phyloP scores from a whole-genome alignment of 768 basidiomycete species.

The Suillus sp. region DNA sequence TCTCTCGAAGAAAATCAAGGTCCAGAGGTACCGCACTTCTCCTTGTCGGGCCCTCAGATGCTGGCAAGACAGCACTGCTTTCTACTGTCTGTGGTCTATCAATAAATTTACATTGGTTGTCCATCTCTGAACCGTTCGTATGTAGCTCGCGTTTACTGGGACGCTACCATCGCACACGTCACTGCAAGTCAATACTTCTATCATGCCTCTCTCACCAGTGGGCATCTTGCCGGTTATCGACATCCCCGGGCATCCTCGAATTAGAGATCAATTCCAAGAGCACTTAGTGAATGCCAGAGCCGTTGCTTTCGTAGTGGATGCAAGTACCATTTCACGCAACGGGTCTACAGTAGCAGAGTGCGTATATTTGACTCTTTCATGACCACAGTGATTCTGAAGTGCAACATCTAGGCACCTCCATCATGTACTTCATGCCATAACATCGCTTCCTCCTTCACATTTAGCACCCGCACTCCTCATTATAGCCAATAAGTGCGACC shows the following conservation, averaged over 20 bases:
- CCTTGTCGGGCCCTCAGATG: conserved; percentile 73
- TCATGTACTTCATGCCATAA: conserved; percentile 64
- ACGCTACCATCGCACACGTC: conserved; percentile 74
- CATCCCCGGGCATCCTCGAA: conserved; percentile 83
- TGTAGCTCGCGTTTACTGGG: conserved; percentile 66
- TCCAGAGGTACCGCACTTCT: conserved; percentile 63
- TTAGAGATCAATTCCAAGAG: conserved; percentile 73
- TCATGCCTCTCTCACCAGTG: conserved; percentile 44
- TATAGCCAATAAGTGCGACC: conserved; percentile 77
- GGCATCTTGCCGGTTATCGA: conserved; percentile 63
- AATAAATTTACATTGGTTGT: conserved; percentile 13
- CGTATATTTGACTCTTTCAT: conserved; percentile 31
- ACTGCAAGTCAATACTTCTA: conserved; percentile 67
- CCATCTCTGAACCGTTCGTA: conserved; percentile 10
- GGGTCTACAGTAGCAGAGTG: conserved; percentile 79
- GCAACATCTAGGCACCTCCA: conserved; percentile 64
- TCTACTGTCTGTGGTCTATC: conserved; percentile 54
- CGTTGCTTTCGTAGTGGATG: conserved; percentile 79
- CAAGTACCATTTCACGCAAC: conserved; percentile 76
- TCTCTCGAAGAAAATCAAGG: conserved; percentile 44
- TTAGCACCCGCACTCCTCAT: conserved; percentile 61
- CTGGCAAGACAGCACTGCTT: conserved; percentile 80
- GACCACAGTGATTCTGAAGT: conserved; percentile 4
- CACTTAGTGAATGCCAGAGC: conserved; percentile 62
- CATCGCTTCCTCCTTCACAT: conserved; percentile 73